phyloP scores from a whole-genome alignment of 306 rosid genomes.

The Citrullus amarus region DNA sequence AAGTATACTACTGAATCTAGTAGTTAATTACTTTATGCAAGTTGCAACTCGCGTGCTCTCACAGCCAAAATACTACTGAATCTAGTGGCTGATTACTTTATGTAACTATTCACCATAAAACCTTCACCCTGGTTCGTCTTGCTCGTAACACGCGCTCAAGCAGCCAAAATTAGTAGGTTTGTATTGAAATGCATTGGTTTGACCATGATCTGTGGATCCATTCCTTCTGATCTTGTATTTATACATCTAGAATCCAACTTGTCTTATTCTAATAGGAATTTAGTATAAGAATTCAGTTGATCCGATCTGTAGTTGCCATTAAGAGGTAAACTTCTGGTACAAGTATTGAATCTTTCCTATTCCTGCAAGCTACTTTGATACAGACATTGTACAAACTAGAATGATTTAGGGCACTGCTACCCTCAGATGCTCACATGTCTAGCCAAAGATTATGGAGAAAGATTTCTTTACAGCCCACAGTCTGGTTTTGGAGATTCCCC shows the following conservation, averaged over 20 bases:
- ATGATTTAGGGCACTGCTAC: neutral
- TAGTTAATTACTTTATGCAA: neutral
- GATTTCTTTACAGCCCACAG: conserved; percentile 3
- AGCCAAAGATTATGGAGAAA: conserved; percentile 1
- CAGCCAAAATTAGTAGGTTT: neutral
- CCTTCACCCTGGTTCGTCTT: neutral
- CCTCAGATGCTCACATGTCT: neutral
- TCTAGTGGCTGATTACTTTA: neutral
- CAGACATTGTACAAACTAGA: neutral
- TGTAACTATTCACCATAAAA: neutral
- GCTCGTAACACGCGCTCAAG: neutral
- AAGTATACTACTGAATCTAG: neutral
- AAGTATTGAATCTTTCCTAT: neutral
- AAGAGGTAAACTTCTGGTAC: neutral
- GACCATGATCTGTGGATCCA: neutral
- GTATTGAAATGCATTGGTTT: neutral
- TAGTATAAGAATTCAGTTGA: neutral
- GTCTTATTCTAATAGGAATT: neutral
- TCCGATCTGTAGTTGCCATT: neutral
- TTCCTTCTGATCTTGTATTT: neutral
- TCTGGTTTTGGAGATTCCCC: neutral
- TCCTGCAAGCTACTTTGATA: neutral
- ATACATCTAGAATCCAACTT: neutral
- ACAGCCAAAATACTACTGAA: neutral
- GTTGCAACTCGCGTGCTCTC: neutral